phyloP scores from a whole-genome alignment of 257 asterid genomes.

The Lavandula angustifolia region DNA sequence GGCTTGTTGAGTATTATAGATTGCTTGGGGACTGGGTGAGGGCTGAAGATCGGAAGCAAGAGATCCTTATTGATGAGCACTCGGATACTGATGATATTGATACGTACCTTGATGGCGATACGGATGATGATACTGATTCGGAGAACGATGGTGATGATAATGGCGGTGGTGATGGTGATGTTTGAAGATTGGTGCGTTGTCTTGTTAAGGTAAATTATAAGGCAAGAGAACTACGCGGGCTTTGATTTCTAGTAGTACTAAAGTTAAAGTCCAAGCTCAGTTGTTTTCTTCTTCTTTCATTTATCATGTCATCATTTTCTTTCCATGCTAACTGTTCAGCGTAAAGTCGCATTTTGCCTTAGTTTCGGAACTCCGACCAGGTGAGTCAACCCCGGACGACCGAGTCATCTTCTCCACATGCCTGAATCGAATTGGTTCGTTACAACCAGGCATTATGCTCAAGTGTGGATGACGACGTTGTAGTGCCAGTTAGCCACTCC shows the following conservation, averaged over 20 bases:
- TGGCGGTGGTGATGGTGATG: too few relatives aligned
- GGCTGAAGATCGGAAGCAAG: constrained; percentile 3
- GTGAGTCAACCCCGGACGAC: constrained; percentile 24
- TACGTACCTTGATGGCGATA: background rate
- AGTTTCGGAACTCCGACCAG: constrained; percentile 2
- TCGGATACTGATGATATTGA: background rate
- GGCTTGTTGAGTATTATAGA: background rate
- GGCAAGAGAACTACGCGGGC: too few relatives aligned
- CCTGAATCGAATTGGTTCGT: constrained; percentile 44
- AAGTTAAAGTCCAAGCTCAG: too few relatives aligned
- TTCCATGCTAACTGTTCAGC: too few relatives aligned
- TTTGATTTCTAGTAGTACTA: too few relatives aligned
- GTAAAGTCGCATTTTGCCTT: background rate
- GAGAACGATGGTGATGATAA: background rate
- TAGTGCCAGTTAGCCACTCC: constrained; percentile 24
- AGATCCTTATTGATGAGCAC: background rate
- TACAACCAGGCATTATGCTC: constrained; percentile 41
- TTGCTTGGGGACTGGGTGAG: constrained; percentile 17
- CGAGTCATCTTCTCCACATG: constrained; percentile 25
- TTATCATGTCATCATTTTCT: background rate
- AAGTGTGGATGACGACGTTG: constrained; percentile 26
- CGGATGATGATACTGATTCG: background rate
- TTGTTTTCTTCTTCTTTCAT: too few relatives aligned
- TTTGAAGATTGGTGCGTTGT: background rate
- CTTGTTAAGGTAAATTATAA: too few relatives aligned